Evolutionary conservation across 2,329 filamentous ascomycete species (phyloP).

Genomic region (Ceratocystis huliohia): DNA sequence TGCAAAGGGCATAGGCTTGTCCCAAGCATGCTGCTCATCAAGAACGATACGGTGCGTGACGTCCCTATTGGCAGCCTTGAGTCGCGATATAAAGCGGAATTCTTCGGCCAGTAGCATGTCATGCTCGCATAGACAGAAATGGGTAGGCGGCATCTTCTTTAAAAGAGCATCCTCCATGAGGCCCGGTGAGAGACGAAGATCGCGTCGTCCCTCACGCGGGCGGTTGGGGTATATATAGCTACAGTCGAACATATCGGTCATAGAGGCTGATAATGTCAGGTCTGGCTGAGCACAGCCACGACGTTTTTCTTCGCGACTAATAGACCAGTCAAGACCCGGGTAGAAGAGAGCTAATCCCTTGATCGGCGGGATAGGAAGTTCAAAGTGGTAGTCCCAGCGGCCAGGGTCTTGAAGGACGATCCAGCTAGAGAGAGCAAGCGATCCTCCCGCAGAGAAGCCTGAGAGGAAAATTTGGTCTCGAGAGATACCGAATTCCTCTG

Average conservation of each 20-base stretch:
- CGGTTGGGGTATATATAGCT: constrained; percentile 46
- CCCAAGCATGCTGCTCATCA: constrained; percentile 38
- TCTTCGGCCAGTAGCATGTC: constrained; percentile 53
- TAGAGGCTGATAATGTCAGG: constrained; percentile 41
- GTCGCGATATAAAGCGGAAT: constrained; percentile 46
- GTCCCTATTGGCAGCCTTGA: constrained; percentile 31
- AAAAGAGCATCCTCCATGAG: constrained; percentile 43
- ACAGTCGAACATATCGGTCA: constrained; percentile 52
- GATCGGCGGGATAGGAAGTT: constrained; percentile 33
- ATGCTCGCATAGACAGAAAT: constrained; percentile 51
- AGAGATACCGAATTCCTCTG: constrained; percentile 46
- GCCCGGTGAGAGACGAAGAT: constrained; percentile 46
- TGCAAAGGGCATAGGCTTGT: constrained; percentile 35
- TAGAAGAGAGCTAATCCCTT: constrained; percentile 47
- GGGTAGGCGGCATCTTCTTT: constrained; percentile 39
- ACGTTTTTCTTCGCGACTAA: constrained; percentile 43
- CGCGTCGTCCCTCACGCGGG: constrained; percentile 33
- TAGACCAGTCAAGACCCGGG: constrained; percentile 49
- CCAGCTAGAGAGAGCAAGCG: constrained; percentile 40
- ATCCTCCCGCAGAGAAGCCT: constrained; percentile 53
- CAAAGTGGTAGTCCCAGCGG: constrained; percentile 30
- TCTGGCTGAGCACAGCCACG: constrained; percentile 42
- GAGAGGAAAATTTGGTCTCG: constrained; percentile 43
- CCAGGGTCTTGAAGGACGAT: constrained; percentile 35
- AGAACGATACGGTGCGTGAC: constrained; percentile 34